Conservation (phyloP, 140 eudicot species). For the Stevia rebaudiana region DNA sequence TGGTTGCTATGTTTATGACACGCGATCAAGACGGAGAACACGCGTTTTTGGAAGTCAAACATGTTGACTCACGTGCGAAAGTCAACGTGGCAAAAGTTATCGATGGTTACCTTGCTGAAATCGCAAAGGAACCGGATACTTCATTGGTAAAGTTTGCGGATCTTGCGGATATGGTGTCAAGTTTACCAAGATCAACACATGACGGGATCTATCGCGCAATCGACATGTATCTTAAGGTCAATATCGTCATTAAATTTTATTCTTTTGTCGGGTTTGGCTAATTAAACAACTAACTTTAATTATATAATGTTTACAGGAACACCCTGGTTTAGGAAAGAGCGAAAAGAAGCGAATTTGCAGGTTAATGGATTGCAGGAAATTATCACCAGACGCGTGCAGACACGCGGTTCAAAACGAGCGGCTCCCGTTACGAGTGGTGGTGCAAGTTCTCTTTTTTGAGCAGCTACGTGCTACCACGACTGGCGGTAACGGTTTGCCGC, state of each 20-base stretch:
- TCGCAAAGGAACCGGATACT: conserved; percentile 53
- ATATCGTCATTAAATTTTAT: background rate
- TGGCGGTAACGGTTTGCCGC: conserved; percentile 21
- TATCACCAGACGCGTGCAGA: conserved; percentile 69
- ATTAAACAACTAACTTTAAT: background rate
- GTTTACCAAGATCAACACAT: conserved; percentile 58
- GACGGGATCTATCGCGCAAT: conserved; percentile 86
- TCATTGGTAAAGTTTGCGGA: conserved; percentile 55
- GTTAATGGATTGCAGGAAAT: conserved; percentile 76
- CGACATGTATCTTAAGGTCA: conserved; percentile 83
- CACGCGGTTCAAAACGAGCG: conserved; percentile 91
- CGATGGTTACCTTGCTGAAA: conserved; percentile 75
- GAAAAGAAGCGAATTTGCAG: conserved; percentile 74
- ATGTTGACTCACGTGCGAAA: conserved; percentile 41
- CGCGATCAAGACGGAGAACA: conserved; percentile 34
- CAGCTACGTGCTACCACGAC: conserved; percentile 43
- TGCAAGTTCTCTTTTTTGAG: conserved; percentile 87
- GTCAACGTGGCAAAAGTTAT: conserved; percentile 60
- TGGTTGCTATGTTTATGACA: conserved; percentile 58
- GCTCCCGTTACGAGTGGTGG: conserved; percentile 80
- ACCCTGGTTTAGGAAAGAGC: conserved; percentile 64
- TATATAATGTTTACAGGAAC: conserved; percentile 45
- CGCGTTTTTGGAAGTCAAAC: conserved; percentile 39
- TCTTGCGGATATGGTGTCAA: conserved; percentile 70
- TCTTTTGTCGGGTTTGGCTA: background rate